These are phyloP conservation scores for Chlamydomonas sp. DNA, from an alignment of 139 green algal species.

Conservation along the genomic window DNA sequence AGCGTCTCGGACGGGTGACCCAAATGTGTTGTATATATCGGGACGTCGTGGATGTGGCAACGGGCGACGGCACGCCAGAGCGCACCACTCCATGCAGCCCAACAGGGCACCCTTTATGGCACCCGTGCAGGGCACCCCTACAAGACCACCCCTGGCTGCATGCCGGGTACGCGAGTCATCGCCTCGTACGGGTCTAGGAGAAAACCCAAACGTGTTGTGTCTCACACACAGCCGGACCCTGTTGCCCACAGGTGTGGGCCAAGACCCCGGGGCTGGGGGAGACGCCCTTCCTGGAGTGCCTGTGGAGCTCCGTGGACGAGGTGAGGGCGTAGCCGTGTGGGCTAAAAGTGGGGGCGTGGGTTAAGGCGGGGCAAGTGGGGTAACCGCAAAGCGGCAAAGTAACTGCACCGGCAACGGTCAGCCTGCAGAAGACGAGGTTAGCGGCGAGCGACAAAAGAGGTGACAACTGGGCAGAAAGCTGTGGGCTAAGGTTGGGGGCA, in stretches of 20 bases:
- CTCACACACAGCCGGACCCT: background rate
- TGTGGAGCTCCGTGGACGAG: slow-evolving; percentile 94
- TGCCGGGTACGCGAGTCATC: background rate
- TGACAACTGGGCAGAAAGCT: no score
- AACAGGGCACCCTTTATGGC: no score
- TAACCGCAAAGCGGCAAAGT: background rate
- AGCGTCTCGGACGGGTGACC: no score
- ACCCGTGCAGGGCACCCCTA: background rate
- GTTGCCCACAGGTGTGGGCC: slow-evolving; percentile 82
- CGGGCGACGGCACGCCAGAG: no score
- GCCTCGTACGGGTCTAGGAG: background rate
- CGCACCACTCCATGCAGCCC: no score
- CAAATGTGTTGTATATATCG: no score
- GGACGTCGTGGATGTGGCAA: no score
- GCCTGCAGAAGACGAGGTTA: no score
- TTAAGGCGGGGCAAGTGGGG: background rate
- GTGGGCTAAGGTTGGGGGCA: no score
- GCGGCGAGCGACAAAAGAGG: no score
- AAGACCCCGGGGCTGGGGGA: slow-evolving; percentile 81
- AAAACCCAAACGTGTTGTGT: background rate
- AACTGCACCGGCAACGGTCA: no score
- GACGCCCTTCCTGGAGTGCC: slow-evolving; percentile 83
- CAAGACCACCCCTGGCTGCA: background rate
- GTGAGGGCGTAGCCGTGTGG: slow-evolving; percentile 49
- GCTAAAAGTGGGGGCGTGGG: background rate